These are phyloP conservation scores for Mycena maculata DNA, from an alignment of 768 basidiomycete species.

Conservation along the genomic window DNA sequence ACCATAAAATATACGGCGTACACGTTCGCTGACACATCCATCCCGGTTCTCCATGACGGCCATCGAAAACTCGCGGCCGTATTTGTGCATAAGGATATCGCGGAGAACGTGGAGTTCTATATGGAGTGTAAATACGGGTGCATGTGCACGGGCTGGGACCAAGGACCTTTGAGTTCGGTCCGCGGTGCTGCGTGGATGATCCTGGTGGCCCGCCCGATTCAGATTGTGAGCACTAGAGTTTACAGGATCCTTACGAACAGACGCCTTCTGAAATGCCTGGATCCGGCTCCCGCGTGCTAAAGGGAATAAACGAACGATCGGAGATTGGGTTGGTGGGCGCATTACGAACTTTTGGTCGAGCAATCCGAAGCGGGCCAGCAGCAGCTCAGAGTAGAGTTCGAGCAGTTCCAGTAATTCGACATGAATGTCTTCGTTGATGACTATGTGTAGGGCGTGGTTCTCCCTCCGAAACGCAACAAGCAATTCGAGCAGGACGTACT, in stretches of 20 bases:
- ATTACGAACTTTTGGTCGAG: slow-evolving; percentile 85
- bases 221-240: slow-evolving; percentile 15
- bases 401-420: slow-evolving; percentile 91
- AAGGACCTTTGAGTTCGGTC: slow-evolving; percentile 86
- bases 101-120: slow-evolving; percentile 91
- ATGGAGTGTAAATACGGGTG: slow-evolving; percentile 17
- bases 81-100: slow-evolving; percentile 96
- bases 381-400: slow-evolving; percentile 94
- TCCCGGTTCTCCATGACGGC: slow-evolving; percentile 90
- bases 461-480: slow-evolving; percentile 17
- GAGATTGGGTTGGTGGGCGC: slow-evolving; percentile 29
- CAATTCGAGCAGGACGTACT: slow-evolving; percentile 59
- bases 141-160: neutral
- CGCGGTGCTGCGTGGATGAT: slow-evolving; percentile 93
- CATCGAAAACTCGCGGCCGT: slow-evolving; percentile 88
- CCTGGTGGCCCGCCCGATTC: slow-evolving; percentile 44
- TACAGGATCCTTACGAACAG: slow-evolving; percentile 49
- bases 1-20: slow-evolving; percentile 51
- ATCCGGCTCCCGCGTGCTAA: slow-evolving; percentile 86
- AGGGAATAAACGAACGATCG: slow-evolving; percentile 15
- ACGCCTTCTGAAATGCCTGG: slow-evolving; percentile 89
- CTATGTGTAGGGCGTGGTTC: slow-evolving; percentile 50
- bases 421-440: slow-evolving; percentile 88
- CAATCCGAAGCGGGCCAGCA: slow-evolving; percentile 91
- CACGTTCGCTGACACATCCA: slow-evolving; percentile 84